Conservation (phyloP, 805 yeast species). For the Teunomyces pallodes region DNA sequence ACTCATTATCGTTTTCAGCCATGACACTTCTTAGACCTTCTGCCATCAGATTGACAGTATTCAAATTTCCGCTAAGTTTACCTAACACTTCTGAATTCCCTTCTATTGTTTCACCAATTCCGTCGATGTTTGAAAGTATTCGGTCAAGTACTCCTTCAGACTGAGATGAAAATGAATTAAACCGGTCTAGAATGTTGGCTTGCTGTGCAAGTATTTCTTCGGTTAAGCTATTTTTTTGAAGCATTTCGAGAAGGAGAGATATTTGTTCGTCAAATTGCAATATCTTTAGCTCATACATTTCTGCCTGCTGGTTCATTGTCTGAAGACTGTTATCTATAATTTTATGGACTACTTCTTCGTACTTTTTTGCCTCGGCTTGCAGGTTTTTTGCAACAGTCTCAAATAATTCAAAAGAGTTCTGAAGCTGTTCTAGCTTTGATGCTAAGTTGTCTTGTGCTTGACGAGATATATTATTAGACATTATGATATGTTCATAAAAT, state of each 20-base stretch:
- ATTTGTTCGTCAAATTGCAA: neutral
- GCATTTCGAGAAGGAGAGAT: neutral
- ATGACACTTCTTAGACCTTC: neutral
- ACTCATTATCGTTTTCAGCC: neutral
- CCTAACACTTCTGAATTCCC: neutral
- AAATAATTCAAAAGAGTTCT: neutral
- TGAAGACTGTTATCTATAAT: neutral
- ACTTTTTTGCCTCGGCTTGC: neutral
- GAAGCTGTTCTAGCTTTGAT: slow-evolving; percentile 1
- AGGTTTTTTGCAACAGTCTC: neutral
- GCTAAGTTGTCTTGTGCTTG: neutral
- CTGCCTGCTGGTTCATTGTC: neutral
- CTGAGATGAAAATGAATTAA: neutral
- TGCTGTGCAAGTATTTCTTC: neutral
- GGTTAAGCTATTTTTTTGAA: neutral
- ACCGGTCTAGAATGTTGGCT: neutral
- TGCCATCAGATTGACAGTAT: neutral
- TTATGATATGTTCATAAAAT: slow-evolving; percentile 7
- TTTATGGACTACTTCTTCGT: neutral
- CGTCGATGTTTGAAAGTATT: neutral
- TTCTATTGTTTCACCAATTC: neutral
- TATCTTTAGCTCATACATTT: neutral
- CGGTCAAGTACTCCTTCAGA: neutral
- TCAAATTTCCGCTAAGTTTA: neutral
- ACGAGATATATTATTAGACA: neutral